A percentile compares a stretch with the other conserved stretches of the same genome.
These are phyloP conservation scores for Emiliania huxleyi DNA, from an alignment of 78 protist genomes.

Conservation along the genomic window DNA sequence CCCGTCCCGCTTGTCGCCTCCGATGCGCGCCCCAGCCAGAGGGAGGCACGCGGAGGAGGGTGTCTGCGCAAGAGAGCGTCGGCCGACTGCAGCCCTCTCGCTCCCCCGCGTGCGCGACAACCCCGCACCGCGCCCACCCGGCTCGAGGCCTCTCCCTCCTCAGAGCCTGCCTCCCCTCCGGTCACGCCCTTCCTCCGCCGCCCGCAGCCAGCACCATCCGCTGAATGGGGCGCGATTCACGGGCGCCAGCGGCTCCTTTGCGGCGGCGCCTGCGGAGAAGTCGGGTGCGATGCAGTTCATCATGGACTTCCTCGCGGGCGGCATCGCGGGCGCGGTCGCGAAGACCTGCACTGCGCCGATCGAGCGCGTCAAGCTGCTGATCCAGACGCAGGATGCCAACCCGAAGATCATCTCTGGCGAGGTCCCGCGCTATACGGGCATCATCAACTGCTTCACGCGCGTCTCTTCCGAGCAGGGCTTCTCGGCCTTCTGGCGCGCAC, in stretches of 20 bases:
- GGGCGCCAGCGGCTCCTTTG: background rate
- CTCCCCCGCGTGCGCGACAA: too few species aligned
- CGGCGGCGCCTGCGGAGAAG: background rate
- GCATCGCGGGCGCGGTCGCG: conserved; percentile 88
- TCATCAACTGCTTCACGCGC: conserved; percentile 88
- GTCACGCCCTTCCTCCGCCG: too few species aligned
- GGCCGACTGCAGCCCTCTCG: too few species aligned
- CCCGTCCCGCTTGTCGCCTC: too few species aligned
- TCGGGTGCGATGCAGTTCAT: background rate
- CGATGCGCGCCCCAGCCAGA: too few species aligned
- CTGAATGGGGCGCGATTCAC: background rate
- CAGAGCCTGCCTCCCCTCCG: too few species aligned
- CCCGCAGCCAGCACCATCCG: background rate
- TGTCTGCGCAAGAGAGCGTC: too few species aligned
- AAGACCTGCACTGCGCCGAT: conserved; percentile 95
- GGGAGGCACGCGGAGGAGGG: too few species aligned
- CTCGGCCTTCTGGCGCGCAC: conserved; percentile 42
- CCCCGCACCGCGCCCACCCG: too few species aligned
- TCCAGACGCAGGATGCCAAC: conserved; percentile 79
- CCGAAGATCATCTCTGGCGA: conserved; percentile 44
- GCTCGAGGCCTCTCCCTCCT: too few species aligned
- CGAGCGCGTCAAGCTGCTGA: conserved; percentile 95
- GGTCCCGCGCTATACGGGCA: conserved; percentile 84
- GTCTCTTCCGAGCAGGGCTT: conserved; percentile 90
- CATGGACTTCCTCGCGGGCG: conserved; percentile 63